Percentiles rank a stretch among this genome's conserved stretches.
These are phyloP conservation scores for Symmetrospora coprosmae DNA, from an alignment of 768 basidiomycete genomes.

Conservation along the genomic window DNA sequence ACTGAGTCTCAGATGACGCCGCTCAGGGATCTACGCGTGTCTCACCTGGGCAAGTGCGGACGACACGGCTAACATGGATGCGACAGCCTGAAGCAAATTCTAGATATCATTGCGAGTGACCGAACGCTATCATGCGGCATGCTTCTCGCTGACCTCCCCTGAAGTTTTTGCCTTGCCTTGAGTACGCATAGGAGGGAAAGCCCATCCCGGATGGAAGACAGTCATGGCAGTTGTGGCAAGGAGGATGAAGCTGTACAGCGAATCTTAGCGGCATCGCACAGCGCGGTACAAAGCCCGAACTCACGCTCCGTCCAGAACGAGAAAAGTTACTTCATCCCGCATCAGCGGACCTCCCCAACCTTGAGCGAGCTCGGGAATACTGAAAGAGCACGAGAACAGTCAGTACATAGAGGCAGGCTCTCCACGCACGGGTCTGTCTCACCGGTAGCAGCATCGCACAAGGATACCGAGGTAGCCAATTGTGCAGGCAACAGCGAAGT, in stretches of 20 bases:
- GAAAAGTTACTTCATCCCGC: slow-evolving; percentile 9
- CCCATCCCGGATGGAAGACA: slow-evolving; percentile 15
- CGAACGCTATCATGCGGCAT: neutral
- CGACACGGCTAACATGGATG: neutral
- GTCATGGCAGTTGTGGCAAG: neutral
- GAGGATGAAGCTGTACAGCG: neutral
- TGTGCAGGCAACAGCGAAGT: neutral
- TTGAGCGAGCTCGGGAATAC: slow-evolving; percentile 8
- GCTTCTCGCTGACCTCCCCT: neutral
- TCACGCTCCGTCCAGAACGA: slow-evolving; percentile 10
- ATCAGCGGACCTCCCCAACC: slow-evolving; percentile 4
- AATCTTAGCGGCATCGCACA: neutral
- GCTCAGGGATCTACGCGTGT: neutral
- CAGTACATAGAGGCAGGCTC: neutral
- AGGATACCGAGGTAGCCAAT: slow-evolving; percentile 1
- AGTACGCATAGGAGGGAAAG: neutral
- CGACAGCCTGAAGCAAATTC: neutral
- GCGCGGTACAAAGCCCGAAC: neutral
- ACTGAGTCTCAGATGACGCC: neutral
- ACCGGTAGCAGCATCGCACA: slow-evolving; percentile 3
- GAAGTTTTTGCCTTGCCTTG: too few species aligned
- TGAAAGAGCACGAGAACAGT: neutral
- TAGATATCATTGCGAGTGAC: neutral
- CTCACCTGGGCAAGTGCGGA: neutral
- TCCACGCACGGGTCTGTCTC: neutral